Evolutionary conservation across 140 eudicot species (phyloP).

Genomic region (Stevia rebaudiana): DNA sequence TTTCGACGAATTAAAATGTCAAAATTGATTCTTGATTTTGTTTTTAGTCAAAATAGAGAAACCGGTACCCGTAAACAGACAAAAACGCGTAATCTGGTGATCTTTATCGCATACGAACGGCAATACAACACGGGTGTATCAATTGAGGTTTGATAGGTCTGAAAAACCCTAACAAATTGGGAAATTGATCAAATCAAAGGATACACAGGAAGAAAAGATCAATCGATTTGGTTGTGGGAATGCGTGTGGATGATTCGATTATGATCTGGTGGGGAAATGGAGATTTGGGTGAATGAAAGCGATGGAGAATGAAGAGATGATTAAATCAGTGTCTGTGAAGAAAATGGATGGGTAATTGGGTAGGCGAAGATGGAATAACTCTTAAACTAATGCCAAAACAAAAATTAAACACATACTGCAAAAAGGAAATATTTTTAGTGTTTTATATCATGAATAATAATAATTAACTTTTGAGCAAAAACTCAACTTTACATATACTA

Average conservation of each 20-base stretch:
- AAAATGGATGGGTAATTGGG: conserved; percentile 37
- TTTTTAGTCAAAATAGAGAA: conserved; percentile 10
- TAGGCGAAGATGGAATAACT: conserved; percentile 37
- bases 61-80: not conserved
- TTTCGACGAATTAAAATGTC: conserved; percentile 11
- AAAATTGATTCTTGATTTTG: not conserved
- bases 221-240: not conserved
- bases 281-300: conserved; percentile 25
- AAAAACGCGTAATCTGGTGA: conserved; percentile 3
- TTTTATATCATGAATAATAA: too few species aligned
- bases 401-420: not conserved
- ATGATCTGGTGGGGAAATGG: conserved; percentile 2
- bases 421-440: too few species aligned
- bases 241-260: conserved; percentile 5
- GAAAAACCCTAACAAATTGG: conserved; percentile 28
- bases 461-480: too few species aligned
- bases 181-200: conserved; percentile 2
- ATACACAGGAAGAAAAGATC: not conserved
- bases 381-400: conserved; percentile 31
- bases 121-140: not conserved
- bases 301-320: conserved; percentile 33
- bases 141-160: conserved; percentile 8
- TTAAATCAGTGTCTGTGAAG: conserved; percentile 37
- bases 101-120: conserved; percentile 3
- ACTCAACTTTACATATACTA: too few species aligned